Conservation (phyloP, 495 filamentous ascomycete species). For the Tuber brumale region DNA sequence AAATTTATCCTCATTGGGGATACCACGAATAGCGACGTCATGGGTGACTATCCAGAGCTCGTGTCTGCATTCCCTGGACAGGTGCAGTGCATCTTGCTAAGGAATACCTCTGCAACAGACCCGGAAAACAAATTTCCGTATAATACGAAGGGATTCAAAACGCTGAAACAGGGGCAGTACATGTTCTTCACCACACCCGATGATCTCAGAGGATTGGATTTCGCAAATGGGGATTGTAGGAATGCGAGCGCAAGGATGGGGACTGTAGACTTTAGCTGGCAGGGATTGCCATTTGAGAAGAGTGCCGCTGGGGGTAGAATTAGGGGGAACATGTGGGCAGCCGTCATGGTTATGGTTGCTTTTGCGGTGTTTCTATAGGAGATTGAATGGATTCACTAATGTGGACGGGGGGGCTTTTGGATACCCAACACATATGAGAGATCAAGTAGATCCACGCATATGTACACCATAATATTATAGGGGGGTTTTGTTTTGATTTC, state of each 20-base stretch:
- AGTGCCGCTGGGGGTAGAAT: not conserved
- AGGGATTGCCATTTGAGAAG: slow-evolving; percentile 52
- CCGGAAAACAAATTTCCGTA: slow-evolving; percentile 59
- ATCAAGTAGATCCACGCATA: not conserved
- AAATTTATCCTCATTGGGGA: slow-evolving; percentile 72
- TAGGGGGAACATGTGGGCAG: slow-evolving; percentile 12
- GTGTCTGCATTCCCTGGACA: slow-evolving; percentile 58
- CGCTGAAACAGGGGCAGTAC: slow-evolving; percentile 55
- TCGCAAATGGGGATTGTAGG: slow-evolving; percentile 61
- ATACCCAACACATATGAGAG: not conserved
- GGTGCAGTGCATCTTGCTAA: slow-evolving; percentile 71
- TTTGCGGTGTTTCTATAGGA: slow-evolving; percentile 5
- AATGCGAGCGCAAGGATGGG: slow-evolving; percentile 55
- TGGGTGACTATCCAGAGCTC: slow-evolving; percentile 65
- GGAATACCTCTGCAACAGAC: slow-evolving; percentile 68
- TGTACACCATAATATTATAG: not conserved
- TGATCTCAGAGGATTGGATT: slow-evolving; percentile 61
- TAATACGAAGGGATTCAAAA: slow-evolving; percentile 63
- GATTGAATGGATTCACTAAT: not conserved
- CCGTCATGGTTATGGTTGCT: not conserved
- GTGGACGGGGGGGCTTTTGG: not conserved
- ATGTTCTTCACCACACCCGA: slow-evolving; percentile 74
- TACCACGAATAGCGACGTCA: slow-evolving; percentile 70
- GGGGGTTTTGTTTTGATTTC: not conserved
- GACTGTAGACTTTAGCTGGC: slow-evolving; percentile 62